phyloP scores from a whole-genome alignment of 176 grass and related monocot genomes.

The Luzula sylvatica region DNA sequence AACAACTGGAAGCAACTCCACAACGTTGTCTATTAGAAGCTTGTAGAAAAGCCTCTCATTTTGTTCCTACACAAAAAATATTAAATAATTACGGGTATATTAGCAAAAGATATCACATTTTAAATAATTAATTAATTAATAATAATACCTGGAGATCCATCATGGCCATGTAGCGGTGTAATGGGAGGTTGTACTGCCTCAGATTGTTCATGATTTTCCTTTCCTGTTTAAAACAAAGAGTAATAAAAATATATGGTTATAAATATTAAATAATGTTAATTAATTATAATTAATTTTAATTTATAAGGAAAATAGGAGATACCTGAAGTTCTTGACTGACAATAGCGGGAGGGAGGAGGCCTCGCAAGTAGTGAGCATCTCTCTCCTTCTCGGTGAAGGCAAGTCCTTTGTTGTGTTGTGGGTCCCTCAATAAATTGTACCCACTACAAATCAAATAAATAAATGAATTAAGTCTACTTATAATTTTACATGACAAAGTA shows the following conservation, averaged over 20 bases:
- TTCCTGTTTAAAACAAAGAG: conserved; percentile 31
- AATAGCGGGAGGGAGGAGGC: conserved; percentile 78
- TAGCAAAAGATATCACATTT: no score
- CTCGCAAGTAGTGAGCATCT: conserved; percentile 85
- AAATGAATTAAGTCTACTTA: no score
- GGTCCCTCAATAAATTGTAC: conserved; percentile 81
- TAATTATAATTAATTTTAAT: background rate
- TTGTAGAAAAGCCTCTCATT: conserved; percentile 98
- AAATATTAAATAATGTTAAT: no score
- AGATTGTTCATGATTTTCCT: conserved; percentile 82
- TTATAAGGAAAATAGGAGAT: background rate
- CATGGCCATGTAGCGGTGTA: conserved; percentile 94
- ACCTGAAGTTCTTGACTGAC: conserved; percentile 77
- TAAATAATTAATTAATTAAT: no score
- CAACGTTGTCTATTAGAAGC: conserved; percentile 95
- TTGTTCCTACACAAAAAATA: conserved; percentile 43
- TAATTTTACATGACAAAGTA: no score
- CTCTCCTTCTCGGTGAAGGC: conserved; percentile 73
- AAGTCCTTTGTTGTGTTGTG: conserved; percentile 87
- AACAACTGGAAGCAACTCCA: conserved; percentile 85
- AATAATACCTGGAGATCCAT: conserved; percentile 91
- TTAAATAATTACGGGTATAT: background rate
- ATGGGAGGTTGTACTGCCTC: conserved; percentile 65
- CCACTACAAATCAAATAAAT: conserved; percentile 45
- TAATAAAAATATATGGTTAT: conserved; percentile 7